Evolutionary conservation across 2,329 filamentous ascomycete species (phyloP), one percentile per base, ranked within the genome.

Genomic region (Botryotinia narcissicola): DNA sequence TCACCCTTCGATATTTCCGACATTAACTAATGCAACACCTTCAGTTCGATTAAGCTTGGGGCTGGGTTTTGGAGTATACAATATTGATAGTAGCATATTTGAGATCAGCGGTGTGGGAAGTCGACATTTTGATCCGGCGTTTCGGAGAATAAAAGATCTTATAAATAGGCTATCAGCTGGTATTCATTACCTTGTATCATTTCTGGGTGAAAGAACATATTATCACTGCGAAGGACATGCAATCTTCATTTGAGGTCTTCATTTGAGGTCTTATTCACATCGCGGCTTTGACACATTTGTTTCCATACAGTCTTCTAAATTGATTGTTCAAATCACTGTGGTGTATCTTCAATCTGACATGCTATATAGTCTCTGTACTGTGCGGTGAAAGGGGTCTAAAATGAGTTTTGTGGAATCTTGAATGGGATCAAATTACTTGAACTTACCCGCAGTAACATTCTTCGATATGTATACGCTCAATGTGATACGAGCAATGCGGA

Each of bases 11-110:
- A 29, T 40, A 48, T 42, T 20, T 37, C 3, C 8, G 10, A 29
- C 25, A 37, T 42, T 16, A 62, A 69, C 37, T 71, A 76, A 70
- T 73, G 32, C 35, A 51, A 20, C 51, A 3, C 35, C 5, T 54
- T 16, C 64, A 79, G 78, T 79, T 79, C 61, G 78, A 79, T 78
- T 79, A 78, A 76, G 70, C 67, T 71, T 71, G 54, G 51, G 42
- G 59, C 44, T 64, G 48, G 68, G 22, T 46, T 59, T 64, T 48
- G 42, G 51, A 73, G 48, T 46, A 60, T 67, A 61, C n/a, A 59
- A 60, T 46, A 54, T 70, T 68, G 51, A 62, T 67, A 71, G 60
- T 66, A 51, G 48, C 66, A 68, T 72, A 69, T 61, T 44, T 51
- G 46, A 59, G 48, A 73, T 46, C 72, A 62, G 72, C 71, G 71